phyloP scores from a whole-genome alignment of 352 stramenopile genomes.

The Phytophthora litchii region DNA sequence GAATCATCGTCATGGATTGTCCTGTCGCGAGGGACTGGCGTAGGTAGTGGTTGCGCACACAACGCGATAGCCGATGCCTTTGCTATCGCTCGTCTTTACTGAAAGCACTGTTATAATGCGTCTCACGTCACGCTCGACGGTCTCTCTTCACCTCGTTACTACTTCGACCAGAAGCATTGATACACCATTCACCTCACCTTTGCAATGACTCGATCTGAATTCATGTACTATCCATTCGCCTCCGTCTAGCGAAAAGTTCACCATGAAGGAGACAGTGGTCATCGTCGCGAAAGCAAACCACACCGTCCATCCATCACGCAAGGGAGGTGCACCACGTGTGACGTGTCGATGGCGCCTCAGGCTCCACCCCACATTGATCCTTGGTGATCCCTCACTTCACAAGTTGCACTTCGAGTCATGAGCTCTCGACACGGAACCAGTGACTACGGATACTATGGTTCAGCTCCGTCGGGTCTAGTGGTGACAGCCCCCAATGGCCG shows the following conservation, averaged over 20 bases:
- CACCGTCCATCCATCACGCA: background rate
- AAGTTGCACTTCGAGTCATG: constrained; percentile 29
- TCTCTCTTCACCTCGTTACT: constrained; percentile 16
- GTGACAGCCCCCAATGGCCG: constrained; percentile 35
- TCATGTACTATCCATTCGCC: constrained; percentile 1
- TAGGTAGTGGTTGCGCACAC: constrained; percentile 7
- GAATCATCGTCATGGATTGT: no score
- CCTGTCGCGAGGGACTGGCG: constrained; percentile 24
- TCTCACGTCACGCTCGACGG: background rate
- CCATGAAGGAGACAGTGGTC: background rate
- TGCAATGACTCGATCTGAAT: constrained; percentile 1
- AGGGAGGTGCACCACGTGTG: constrained; percentile 5
- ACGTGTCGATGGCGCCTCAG: constrained; percentile 16
- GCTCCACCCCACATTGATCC: constrained; percentile 15
- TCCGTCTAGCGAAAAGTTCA: no score
- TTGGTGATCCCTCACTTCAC: constrained; percentile 21
- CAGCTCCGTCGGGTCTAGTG: constrained; percentile 29
- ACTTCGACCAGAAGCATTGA: constrained; percentile 2
- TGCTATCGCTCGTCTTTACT: constrained; percentile 24
- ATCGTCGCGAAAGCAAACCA: background rate
- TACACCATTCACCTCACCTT: no score
- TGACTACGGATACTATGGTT: constrained; percentile 21
- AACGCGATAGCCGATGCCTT: background rate
- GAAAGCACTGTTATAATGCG: background rate
- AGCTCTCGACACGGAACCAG: constrained; percentile 28